A percentile compares a stretch with the other conserved stretches of the same genome.
Conservation (phyloP, 805 yeast genomes). For the Suhomyces canberraensis region DNA sequence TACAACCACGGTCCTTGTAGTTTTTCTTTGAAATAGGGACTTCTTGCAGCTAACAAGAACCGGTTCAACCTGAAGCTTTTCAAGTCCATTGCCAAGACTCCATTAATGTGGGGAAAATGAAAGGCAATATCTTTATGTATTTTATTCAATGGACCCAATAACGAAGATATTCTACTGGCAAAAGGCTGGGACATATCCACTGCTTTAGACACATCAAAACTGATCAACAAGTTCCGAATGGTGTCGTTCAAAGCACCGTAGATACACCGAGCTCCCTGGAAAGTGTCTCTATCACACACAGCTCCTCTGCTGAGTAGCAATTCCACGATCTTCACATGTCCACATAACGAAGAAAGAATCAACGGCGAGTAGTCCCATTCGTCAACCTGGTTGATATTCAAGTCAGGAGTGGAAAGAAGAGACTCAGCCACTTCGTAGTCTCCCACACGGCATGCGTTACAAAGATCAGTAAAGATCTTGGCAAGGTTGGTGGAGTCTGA, state of each 20-base stretch:
- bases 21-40: conserved; percentile 21
- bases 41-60: conserved; percentile 35
- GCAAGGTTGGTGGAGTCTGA: conserved; percentile 1
- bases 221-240: conserved; percentile 55
- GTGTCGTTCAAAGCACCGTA: conserved; percentile 74
- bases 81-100: conserved; percentile 9
- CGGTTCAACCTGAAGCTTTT: conserved; percentile 22
- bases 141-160: conserved; percentile 26
- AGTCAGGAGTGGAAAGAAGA: conserved; percentile 42
- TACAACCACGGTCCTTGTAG: conserved; percentile 23
- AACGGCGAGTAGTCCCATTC: conserved; percentile 75
- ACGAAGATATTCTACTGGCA: conserved; percentile 61
- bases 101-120: conserved; percentile 18
- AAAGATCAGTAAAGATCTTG: conserved; percentile 44
- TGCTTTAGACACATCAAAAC: conserved; percentile 64
- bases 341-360: conserved; percentile 71
- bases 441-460: conserved; percentile 67
- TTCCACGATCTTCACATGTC: conserved; percentile 64
- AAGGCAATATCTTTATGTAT: conserved; percentile 33
- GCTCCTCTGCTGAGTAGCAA: conserved; percentile 64
- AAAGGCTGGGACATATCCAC: conserved; percentile 70
- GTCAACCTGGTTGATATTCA: conserved; percentile 52
- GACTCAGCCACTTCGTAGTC: conserved; percentile 63
- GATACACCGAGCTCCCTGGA: conserved; percentile 71
- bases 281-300: conserved; percentile 75